Conservation (phyloP, 2,329 filamentous ascomycete species). For the Ploettnerulaceae sp. region DNA sequence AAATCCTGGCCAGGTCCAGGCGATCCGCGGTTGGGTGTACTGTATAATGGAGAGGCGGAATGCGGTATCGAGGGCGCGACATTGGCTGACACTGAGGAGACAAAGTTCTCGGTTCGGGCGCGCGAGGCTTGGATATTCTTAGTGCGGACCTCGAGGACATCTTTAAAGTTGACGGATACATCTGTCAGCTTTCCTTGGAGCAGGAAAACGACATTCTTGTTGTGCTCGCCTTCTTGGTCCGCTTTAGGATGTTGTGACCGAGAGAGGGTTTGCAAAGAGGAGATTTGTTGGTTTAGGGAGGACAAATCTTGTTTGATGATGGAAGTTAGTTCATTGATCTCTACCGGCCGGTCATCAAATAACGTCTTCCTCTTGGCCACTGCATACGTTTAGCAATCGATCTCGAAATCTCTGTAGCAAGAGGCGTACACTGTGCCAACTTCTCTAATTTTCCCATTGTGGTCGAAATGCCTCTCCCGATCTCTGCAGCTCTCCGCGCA, state of each 20-base stretch:
- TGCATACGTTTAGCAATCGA: conserved; percentile 34
- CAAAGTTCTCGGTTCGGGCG: conserved; percentile 92
- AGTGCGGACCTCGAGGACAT: conserved; percentile 90
- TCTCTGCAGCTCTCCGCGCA: conserved; percentile 83
- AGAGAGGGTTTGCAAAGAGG: conserved; percentile 71
- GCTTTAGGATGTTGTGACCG: conserved; percentile 68
- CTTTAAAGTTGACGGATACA: conserved; percentile 93
- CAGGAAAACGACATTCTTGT: conserved; percentile 92
- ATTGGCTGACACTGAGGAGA: conserved; percentile 80
- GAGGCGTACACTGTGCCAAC: conserved; percentile 69
- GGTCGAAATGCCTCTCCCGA: conserved; percentile 82
- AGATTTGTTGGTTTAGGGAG: conserved; percentile 80
- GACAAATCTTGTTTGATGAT: conserved; percentile 97
- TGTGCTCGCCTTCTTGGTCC: conserved; percentile 89
- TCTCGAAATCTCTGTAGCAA: not conserved
- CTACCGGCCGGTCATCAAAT: conserved; percentile 93
- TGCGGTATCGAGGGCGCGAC: conserved; percentile 63
- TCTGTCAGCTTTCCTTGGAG: conserved; percentile 88
- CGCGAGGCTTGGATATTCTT: conserved; percentile 96
- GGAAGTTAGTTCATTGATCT: conserved; percentile 95
- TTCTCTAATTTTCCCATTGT: conserved; percentile 96
- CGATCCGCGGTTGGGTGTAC: conserved; percentile 64
- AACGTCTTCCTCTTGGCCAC: conserved; percentile 95
- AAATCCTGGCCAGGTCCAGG: conserved; percentile 65
- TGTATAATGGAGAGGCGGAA: conserved; percentile 82